These are phyloP conservation scores for Rhodotorula graminis DNA, from an alignment of 768 basidiomycete genomes.

Conservation along the genomic window DNA sequence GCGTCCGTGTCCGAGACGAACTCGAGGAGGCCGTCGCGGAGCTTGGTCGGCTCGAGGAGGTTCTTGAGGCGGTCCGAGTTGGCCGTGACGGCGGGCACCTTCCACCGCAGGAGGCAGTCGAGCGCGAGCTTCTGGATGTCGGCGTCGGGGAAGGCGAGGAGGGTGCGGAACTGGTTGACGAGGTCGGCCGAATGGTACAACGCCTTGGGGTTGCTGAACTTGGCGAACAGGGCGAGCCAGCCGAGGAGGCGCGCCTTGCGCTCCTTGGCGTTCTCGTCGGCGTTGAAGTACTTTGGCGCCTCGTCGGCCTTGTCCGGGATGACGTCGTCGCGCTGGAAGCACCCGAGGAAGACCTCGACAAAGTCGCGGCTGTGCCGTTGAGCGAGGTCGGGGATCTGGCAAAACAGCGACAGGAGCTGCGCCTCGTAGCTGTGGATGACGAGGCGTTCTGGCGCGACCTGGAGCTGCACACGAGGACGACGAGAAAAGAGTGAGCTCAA, in stretches of 20 bases:
- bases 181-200: constrained; percentile 65
- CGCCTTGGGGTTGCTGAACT: constrained; percentile 89
- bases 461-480: constrained; percentile 43
- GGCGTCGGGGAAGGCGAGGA: constrained; percentile 79
- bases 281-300: constrained; percentile 29
- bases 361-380: constrained; percentile 86
- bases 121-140: constrained; percentile 69
- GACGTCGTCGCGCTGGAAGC: constrained; percentile 42
- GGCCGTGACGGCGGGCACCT: constrained; percentile 54
- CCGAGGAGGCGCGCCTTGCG: constrained; percentile 59
- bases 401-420: constrained; percentile 68
- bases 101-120: constrained; percentile 76
- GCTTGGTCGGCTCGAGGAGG: constrained; percentile 76
- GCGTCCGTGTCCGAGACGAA: constrained; percentile 58
- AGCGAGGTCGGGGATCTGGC: constrained; percentile 64
- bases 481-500: neutral
- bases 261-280: constrained; percentile 35
- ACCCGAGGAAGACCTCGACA: constrained; percentile 72
- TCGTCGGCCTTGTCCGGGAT: constrained; percentile 36
- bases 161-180: constrained; percentile 61
- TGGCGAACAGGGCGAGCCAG: constrained; percentile 81
- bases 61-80: constrained; percentile 64
- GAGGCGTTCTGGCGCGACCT: constrained; percentile 55
- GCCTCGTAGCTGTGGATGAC: constrained; percentile 71
- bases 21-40: constrained; percentile 78